phyloP scores from a whole-genome alignment of 2,329 filamentous ascomycete species.

The Verticillium longisporum region DNA sequence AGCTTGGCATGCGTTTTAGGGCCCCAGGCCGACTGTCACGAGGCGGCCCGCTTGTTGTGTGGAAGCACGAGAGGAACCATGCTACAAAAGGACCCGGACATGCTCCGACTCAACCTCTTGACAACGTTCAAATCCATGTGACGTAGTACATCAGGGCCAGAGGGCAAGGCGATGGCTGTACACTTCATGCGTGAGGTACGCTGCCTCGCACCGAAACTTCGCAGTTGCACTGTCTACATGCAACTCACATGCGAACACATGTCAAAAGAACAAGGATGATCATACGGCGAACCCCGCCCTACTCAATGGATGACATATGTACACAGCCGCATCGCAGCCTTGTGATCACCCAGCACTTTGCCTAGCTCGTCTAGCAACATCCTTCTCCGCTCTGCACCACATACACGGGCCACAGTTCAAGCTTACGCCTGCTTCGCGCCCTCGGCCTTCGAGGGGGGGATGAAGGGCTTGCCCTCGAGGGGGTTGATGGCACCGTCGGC shows the following conservation, averaged over 20 bases:
- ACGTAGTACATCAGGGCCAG: neutral
- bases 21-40: too few relatives aligned
- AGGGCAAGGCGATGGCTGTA: neutral
- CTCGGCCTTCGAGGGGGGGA: conserved; percentile 15
- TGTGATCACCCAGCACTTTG: neutral
- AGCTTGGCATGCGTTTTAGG: too few relatives aligned
- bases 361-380: conserved; percentile 7
- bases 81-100: neutral
- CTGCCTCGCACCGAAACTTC: neutral
- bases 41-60: too few relatives aligned
- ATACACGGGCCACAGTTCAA: neutral
- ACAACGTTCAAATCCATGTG: neutral
- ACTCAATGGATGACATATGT: conserved; percentile 13
- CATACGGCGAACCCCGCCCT: neutral
- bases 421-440: conserved; percentile 10
- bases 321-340: conserved; percentile 11
- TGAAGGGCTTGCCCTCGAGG: conserved; percentile 35
- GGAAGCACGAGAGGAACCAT: neutral
- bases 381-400: neutral
- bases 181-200: neutral
- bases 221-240: neutral
- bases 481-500: conserved; percentile 43
- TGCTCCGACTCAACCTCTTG: neutral
- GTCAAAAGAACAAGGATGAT: neutral
- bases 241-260: neutral